phyloP scores from a whole-genome alignment of 768 basidiomycete species.

The Tephrocybe rancida region DNA sequence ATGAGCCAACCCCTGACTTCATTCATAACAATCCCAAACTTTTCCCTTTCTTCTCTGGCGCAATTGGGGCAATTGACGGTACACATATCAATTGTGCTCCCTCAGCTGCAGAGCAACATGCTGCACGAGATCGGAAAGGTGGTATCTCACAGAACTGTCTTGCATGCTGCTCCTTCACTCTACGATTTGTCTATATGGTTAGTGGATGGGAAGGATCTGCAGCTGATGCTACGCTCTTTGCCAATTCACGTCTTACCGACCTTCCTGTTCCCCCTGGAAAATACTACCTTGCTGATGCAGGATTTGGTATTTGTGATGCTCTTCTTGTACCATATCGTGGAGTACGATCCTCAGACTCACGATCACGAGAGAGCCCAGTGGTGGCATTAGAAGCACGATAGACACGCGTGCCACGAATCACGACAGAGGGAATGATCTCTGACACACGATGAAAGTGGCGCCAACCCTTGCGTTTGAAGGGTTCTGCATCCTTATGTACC shows the following conservation, averaged over 20 bases:
- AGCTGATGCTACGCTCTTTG: conserved; percentile 25
- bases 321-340: conserved; percentile 37
- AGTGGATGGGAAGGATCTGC: conserved; percentile 33
- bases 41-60: conserved; percentile 26
- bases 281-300: conserved; percentile 40
- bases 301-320: conserved; percentile 30
- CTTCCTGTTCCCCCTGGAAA: conserved; percentile 28
- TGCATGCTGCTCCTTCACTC: conserved; percentile 25
- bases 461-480: no score
- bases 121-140: conserved; percentile 16
- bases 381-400: no score
- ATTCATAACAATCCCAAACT: conserved; percentile 23
- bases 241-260: conserved; percentile 22
- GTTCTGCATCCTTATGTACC: no score
- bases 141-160: conserved; percentile 29
- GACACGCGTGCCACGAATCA: no score
- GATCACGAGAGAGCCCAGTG: no score
- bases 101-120: conserved; percentile 2
- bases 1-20: conserved; percentile 5
- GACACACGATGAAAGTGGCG: no score
- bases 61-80: conserved; percentile 27
- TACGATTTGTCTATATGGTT: conserved; percentile 27
- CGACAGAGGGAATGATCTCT: no score
- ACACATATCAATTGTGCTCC: conserved; percentile 12
- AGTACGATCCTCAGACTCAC: no score